Percentiles rank a stretch among this genome's conserved stretches.
phyloP scores from a whole-genome alignment of 2,329 filamentous ascomycete genomes.

The Neurospora sp. region DNA sequence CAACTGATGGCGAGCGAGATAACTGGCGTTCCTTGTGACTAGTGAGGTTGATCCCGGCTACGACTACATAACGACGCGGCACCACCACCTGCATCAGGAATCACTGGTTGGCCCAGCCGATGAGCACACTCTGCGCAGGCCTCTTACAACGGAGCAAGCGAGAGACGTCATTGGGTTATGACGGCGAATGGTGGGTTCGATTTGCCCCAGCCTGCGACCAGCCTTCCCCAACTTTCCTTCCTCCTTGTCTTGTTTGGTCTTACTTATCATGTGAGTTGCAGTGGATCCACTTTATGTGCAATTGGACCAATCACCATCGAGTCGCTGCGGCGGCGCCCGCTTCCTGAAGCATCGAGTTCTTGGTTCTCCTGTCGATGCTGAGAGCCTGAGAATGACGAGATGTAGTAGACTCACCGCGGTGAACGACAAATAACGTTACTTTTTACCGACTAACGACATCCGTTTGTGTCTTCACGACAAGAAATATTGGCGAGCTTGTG shows the following conservation, averaged over 20 bases:
- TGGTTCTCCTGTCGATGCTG: neutral
- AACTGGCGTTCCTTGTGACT: neutral
- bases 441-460: neutral
- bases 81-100: neutral
- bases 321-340: neutral
- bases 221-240: neutral
- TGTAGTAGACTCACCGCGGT: neutral
- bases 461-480: neutral
- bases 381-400: neutral
- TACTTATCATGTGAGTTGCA: constrained; percentile 6
- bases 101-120: neutral
- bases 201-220: neutral
- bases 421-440: neutral
- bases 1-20: neutral
- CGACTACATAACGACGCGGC: neutral
- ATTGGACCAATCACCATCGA: neutral
- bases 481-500: neutral
- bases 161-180: neutral
- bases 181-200: neutral
- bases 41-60: neutral
- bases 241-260: neutral
- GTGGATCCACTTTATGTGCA: neutral
- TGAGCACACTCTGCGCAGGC: neutral
- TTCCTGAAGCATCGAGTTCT: neutral
- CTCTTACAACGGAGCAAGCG: neutral